Evolutionary conservation across 164 flowering plant genomes (phyloP).

Genomic region (Sextonia rubra): DNA sequence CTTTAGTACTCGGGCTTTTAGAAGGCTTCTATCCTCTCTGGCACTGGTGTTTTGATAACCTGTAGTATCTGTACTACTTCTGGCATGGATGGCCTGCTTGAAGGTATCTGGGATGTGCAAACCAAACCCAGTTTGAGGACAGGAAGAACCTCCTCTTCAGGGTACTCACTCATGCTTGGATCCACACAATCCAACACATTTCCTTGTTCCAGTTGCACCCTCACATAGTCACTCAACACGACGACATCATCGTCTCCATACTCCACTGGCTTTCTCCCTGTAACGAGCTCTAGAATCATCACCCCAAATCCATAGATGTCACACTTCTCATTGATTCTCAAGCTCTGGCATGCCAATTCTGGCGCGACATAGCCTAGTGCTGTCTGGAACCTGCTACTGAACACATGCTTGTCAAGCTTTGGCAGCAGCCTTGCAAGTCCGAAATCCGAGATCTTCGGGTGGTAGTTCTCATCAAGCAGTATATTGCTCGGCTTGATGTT

Average conservation of each 20-base stretch:
- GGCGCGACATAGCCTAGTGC: conserved; percentile 91
- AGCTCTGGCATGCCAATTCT: conserved; percentile 83
- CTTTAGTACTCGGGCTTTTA: conserved; percentile 10
- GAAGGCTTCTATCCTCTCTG: conserved; percentile 48
- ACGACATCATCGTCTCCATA: conserved; percentile 91
- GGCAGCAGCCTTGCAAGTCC: conserved; percentile 77
- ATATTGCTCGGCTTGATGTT: conserved; percentile 83
- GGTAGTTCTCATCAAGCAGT: conserved; percentile 66
- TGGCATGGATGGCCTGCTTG: conserved; percentile 91
- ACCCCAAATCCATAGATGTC: conserved; percentile 83
- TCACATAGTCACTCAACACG: conserved; percentile 65
- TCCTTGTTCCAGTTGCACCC: conserved; percentile 74
- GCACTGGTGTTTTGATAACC: conserved; percentile 78
- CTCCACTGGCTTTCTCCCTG: conserved; percentile 81
- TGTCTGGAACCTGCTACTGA: conserved; percentile 64
- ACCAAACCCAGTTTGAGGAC: conserved; percentile 85
- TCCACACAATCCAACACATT: conserved; percentile 79
- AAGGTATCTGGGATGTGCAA: conserved; percentile 91
- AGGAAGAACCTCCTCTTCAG: conserved; percentile 88
- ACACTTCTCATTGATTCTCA: conserved; percentile 84
- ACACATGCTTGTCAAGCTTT: conserved; percentile 60
- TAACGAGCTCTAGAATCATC: conserved; percentile 74
- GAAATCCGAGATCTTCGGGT: conserved; percentile 71
- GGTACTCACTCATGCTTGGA: conserved; percentile 52
- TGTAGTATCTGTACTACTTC: conserved; percentile 87